Evolutionary conservation across 139 green algal species (phyloP).

Genomic region (Spirogloea muscicola): DNA sequence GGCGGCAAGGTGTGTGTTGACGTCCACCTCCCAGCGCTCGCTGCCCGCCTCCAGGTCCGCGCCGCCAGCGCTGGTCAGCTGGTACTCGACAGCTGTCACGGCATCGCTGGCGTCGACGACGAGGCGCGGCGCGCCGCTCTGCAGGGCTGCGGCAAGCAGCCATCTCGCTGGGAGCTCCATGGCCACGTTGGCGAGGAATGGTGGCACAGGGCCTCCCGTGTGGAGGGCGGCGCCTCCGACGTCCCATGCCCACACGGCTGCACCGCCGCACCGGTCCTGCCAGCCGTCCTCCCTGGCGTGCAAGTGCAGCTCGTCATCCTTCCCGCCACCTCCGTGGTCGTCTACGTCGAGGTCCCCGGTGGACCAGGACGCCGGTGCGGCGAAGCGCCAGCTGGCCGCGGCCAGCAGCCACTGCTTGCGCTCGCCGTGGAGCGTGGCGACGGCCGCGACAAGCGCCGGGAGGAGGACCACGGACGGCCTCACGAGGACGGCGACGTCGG

Average conservation of each 20-base stretch:
- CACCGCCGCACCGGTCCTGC: conserved; percentile 1
- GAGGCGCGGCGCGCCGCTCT: conserved; percentile 7
- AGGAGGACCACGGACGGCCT: conserved; percentile 6
- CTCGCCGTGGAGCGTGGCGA: conserved; percentile 9
- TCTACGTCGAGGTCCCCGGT: no score
- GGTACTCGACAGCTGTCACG: conserved; percentile 29
- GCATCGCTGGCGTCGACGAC: conserved; percentile 26
- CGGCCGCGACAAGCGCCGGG: background rate
- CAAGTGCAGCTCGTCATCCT: no score
- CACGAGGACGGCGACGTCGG: conserved; percentile 15
- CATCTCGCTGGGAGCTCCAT: no score
- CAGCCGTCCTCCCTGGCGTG: no score
- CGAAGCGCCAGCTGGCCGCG: background rate
- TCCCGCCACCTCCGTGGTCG: no score
- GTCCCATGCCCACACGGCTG: conserved; percentile 18
- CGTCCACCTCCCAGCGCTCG: no score
- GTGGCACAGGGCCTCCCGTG: conserved; percentile 20
- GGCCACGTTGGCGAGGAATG: background rate
- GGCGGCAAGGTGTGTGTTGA: no score
- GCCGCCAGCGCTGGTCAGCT: no score
- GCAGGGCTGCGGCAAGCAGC: no score
- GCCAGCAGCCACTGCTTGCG: conserved; percentile 10
- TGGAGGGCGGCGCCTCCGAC: background rate
- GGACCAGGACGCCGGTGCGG: no score
- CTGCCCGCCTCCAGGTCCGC: no score